Evolutionary conservation across 305 asterid species (phyloP).

Genomic region (Stenogyne calaminthoides): DNA sequence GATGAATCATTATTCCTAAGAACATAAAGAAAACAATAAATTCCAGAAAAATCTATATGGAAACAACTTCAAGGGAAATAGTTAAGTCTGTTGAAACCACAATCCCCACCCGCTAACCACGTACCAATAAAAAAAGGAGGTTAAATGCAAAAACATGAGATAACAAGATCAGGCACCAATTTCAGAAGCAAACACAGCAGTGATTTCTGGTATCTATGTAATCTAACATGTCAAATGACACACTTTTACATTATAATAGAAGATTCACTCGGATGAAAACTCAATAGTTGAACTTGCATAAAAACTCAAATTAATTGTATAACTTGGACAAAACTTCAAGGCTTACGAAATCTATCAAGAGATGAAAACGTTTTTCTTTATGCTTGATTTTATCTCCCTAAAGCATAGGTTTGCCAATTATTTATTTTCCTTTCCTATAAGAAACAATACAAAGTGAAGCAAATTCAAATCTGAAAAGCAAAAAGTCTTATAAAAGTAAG

Average conservation of each 20-base stretch:
- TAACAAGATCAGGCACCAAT: neutral
- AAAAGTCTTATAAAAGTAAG: too few relatives aligned
- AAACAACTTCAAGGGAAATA: neutral
- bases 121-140: too few relatives aligned
- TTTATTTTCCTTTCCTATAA: too few relatives aligned
- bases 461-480: too few relatives aligned
- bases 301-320: neutral
- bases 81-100: neutral
- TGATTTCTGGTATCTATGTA: neutral
- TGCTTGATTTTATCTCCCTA: too few relatives aligned
- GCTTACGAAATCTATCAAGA: too few relatives aligned
- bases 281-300: neutral
- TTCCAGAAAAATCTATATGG: constrained; percentile 12
- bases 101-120: too few relatives aligned
- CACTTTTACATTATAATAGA: neutral
- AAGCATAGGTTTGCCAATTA: too few relatives aligned
- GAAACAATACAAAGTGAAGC: too few relatives aligned
- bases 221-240: neutral
- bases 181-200: neutral
- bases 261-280: neutral
- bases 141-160: neutral
- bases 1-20: constrained; percentile 9
- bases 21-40: constrained; percentile 20
- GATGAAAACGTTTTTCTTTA: neutral
- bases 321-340: too few relatives aligned